These are phyloP conservation scores for Hapsidospora chrysogenum DNA, from an alignment of 495 filamentous ascomycete species.

Conservation along the genomic window DNA sequence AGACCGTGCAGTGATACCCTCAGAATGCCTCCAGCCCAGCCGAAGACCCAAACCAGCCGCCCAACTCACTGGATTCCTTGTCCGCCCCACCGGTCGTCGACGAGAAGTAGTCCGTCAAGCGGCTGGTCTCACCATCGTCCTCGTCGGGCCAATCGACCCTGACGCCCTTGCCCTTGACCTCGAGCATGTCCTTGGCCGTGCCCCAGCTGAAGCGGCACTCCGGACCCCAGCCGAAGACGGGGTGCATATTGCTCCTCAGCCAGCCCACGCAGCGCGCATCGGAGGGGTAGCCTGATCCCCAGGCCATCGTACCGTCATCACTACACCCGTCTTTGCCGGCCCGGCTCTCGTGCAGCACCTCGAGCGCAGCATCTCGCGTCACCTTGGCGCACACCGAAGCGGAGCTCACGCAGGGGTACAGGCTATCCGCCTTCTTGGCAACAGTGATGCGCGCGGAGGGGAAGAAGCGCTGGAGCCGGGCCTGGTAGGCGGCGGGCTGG, in stretches of 20 bases:
- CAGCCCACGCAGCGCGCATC: constrained; percentile 68
- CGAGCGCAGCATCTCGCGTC: constrained; percentile 76
- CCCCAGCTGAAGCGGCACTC: constrained; percentile 93
- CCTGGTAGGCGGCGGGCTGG: constrained; percentile 63
- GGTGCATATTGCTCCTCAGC: constrained; percentile 76
- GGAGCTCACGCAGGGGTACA: constrained; percentile 88
- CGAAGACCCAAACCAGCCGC: constrained; percentile 45
- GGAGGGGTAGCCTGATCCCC: constrained; percentile 89
- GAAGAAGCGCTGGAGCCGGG: constrained; percentile 67
- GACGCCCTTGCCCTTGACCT: constrained; percentile 37
- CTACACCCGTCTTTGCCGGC: constrained; percentile 4
- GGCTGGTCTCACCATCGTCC: constrained; percentile 42
- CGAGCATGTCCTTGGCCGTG: constrained; percentile 84
- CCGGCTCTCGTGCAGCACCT: constrained; percentile 45
- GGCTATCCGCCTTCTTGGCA: constrained; percentile 84
- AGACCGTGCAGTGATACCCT: constrained; percentile 2
- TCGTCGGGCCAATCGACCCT: constrained; percentile 80
- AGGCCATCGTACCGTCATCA: constrained; percentile 24
- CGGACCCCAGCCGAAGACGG: constrained; percentile 85
- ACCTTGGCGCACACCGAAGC: constrained; percentile 93
- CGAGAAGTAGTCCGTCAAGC: constrained; percentile 59
- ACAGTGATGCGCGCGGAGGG: constrained; percentile 70
- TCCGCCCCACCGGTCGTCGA: constrained; percentile 13
- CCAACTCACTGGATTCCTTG: constrained; percentile 36
- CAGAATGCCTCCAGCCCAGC: constrained; percentile 42